Evolutionary conservation across 2,329 filamentous ascomycete genomes (phyloP).

Genomic region (Aspergillus caelatus): DNA sequence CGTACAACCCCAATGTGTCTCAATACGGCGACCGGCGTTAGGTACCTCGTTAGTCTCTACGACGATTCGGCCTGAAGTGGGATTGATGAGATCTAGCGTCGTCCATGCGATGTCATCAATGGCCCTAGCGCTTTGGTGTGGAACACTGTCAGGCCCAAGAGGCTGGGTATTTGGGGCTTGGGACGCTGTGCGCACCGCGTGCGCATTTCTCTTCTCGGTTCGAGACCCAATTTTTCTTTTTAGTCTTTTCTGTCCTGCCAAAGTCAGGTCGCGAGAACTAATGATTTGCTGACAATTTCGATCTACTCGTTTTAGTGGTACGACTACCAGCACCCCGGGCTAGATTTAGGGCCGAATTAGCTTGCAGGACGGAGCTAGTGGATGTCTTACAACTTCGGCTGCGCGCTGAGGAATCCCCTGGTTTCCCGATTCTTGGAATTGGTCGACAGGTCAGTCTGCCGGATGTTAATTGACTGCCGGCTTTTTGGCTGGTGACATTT

Average conservation of each 20-base stretch:
- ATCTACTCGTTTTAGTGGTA: slow-evolving; percentile 18
- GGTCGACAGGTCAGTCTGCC: not conserved
- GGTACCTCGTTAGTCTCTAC: not conserved
- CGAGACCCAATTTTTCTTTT: slow-evolving; percentile 4
- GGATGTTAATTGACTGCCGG: not conserved
- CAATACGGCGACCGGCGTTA: not conserved
- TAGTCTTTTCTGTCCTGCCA: slow-evolving; percentile 9
- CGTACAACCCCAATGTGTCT: not conserved
- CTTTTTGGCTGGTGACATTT: not conserved
- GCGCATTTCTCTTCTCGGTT: slow-evolving; percentile 9
- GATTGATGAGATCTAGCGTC: not conserved
- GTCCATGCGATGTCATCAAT: slow-evolving; percentile 13
- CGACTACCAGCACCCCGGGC: slow-evolving; percentile 6
- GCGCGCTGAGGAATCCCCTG: slow-evolving; percentile 7
- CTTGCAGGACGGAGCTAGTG: not conserved
- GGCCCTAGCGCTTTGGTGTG: slow-evolving; percentile 14
- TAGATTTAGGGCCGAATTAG: slow-evolving; percentile 14
- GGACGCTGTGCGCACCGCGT: slow-evolving; percentile 17
- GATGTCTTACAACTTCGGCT: not conserved
- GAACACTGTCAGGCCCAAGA: not conserved
- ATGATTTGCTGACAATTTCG: slow-evolving; percentile 17
- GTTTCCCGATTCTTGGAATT: not conserved
- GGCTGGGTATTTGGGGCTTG: slow-evolving; percentile 13
- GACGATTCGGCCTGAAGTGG: not conserved
- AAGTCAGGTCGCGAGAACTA: not conserved